Evolutionary conservation across 768 basidiomycete genomes (phyloP), one percentile per base, ranked within the genome.

Genomic region (Erythrobasidium yunnanense): DNA sequence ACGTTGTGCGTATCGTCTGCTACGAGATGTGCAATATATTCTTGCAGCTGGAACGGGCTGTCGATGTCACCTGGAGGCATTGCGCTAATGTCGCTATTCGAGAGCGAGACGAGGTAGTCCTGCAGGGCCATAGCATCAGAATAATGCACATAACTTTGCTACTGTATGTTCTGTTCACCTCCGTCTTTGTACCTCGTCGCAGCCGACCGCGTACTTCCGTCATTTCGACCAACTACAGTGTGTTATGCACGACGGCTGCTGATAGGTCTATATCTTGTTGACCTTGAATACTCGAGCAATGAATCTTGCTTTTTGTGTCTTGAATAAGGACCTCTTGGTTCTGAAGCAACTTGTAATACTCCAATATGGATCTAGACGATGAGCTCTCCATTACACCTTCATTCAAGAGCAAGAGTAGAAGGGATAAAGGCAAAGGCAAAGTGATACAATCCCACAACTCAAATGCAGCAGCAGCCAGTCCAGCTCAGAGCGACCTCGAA

Each of bases 11-110:
- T 86, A 77, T 96, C 85, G 27, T 83, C 79, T 17, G 87, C 83
- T 66, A 93, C 87, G 69, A 93, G 83, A 30, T 88, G 80, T 0
- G 90, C 86, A 49, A 97, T 88, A 77, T 90, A 93, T 74, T 97
- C 93, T 72, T 93, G 90, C 5, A 93, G 81, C 74, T 93, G 90
- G 74, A 93, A 95, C 0, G 90, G 88, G 75, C 88, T 91, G 77
- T 92, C 87, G 30, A 93, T 68, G 6, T 69, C 65, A 8, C 71
- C 70, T 47, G 78, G 67, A 13, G 33, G 3, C 11, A 22, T 3
- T 42, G 65, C 3, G 27, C 8, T 29, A 7, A 11, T 33, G 13
- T 50, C 60, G 30, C 52, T 49, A 18, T 29, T 49, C 18, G 46
- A 7, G 46, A 63, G 49, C 4, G 45, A 29, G 23, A 29, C 35